Percentiles rank a stretch among this genome's conserved stretches.
Evolutionary conservation across 2,329 filamentous ascomycete species (phyloP).

Genomic region (Epichloe sp.): DNA sequence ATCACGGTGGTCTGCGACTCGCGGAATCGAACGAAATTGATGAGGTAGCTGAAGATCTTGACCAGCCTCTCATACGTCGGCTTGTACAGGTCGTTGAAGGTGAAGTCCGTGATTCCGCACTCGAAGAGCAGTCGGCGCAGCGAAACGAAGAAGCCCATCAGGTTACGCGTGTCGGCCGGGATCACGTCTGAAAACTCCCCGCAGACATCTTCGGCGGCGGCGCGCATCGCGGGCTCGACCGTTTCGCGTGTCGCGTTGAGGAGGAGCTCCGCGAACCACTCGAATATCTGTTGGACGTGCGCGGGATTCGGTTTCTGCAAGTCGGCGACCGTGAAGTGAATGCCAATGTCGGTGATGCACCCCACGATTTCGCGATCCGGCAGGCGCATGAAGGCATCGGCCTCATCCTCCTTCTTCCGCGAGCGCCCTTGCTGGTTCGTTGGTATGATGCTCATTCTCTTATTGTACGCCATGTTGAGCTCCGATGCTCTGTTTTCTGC

Average conservation of each 20-base stretch:
- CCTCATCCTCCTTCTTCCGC: slow-evolving; percentile 46
- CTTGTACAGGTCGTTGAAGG: slow-evolving; percentile 80
- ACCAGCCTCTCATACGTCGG: slow-evolving; percentile 82
- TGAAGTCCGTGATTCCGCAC: slow-evolving; percentile 89
- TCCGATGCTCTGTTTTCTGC: neutral
- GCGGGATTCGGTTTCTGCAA: slow-evolving; percentile 87
- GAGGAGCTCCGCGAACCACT: slow-evolving; percentile 90
- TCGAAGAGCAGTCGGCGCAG: slow-evolving; percentile 67
- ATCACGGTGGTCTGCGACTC: slow-evolving; percentile 84
- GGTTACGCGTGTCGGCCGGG: slow-evolving; percentile 75
- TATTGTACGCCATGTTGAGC: slow-evolving; percentile 42
- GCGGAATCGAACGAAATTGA: slow-evolving; percentile 96
- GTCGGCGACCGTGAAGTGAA: slow-evolving; percentile 74
- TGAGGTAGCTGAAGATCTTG: slow-evolving; percentile 94
- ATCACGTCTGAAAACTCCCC: slow-evolving; percentile 76
- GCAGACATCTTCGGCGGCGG: slow-evolving; percentile 76
- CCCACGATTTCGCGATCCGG: slow-evolving; percentile 75
- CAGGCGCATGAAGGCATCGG: slow-evolving; percentile 46
- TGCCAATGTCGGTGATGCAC: slow-evolving; percentile 94
- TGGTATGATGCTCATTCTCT: slow-evolving; percentile 48
- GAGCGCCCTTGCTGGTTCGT: slow-evolving; percentile 35
- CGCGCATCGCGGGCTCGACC: slow-evolving; percentile 88
- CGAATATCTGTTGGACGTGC: slow-evolving; percentile 93
- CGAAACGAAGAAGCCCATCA: slow-evolving; percentile 91
- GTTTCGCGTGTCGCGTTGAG: slow-evolving; percentile 90